Evolutionary conservation across 257 asterid genomes (phyloP).

Genomic region (Apocynum venetum): DNA sequence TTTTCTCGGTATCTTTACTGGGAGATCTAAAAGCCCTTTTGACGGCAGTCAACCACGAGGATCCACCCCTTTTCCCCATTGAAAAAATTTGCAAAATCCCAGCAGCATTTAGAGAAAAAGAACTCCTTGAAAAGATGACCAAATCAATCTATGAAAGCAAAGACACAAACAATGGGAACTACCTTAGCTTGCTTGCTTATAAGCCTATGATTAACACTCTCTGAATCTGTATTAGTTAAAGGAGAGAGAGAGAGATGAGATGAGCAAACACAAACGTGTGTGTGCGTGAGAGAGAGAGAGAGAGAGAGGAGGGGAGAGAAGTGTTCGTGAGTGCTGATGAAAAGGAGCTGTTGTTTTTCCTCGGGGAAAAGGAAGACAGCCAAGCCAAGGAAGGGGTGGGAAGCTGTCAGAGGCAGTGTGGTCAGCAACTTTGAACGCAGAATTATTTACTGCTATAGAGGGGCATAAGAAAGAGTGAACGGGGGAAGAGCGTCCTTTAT

Average conservation of each 20-base stretch:
- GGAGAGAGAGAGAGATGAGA: background rate
- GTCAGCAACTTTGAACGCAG: background rate
- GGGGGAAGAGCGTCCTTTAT: too few relatives aligned
- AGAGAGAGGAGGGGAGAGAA: background rate
- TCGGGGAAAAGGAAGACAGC: constrained; percentile 2
- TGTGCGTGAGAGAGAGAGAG: background rate
- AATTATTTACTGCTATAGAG: background rate
- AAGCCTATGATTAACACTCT: background rate
- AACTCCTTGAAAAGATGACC: background rate
- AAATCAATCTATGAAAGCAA: background rate
- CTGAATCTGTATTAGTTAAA: background rate
- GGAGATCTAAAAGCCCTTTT: constrained; percentile 94
- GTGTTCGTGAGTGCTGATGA: background rate
- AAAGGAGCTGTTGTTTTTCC: background rate
- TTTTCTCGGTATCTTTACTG: constrained; percentile 56
- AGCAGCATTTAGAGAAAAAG: background rate
- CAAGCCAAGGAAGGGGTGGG: background rate
- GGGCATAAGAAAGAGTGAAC: background rate
- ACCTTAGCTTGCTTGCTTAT: background rate
- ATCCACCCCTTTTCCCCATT: constrained; percentile 68
- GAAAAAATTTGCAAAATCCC: background rate
- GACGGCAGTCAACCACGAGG: constrained; percentile 85
- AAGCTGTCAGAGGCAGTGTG: background rate
- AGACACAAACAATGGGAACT: background rate
- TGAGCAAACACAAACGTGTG: background rate